A percentile compares a stretch with the other conserved stretches of the same genome.
Conservation (phyloP, 345 rosid genomes). For the Gossypium bickii region DNA sequence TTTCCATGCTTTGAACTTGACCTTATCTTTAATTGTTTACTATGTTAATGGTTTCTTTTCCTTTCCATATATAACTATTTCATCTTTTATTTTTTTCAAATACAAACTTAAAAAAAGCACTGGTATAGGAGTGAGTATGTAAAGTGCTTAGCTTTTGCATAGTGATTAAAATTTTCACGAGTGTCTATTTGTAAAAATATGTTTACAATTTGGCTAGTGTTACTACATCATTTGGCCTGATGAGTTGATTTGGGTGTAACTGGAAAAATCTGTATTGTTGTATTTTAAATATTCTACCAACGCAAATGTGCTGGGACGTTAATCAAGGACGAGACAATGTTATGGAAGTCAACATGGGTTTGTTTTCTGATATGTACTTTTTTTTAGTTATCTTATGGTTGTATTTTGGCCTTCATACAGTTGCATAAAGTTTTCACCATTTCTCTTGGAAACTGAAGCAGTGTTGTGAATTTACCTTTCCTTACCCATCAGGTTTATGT, state of each 20-base stretch:
- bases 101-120: neutral
- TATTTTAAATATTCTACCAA: neutral
- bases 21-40: neutral
- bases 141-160: neutral
- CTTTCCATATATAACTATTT: neutral
- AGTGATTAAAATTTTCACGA: neutral
- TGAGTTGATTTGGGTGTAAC: neutral
- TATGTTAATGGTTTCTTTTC: neutral
- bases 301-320: neutral
- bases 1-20: conserved; percentile 21
- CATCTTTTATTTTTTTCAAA: neutral
- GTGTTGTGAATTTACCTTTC: neutral
- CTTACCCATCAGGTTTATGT: conserved; percentile 45
- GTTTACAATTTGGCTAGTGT: neutral
- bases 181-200: neutral
- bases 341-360: neutral
- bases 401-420: neutral
- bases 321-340: neutral
- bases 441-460: neutral
- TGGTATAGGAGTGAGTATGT: neutral
- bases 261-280: neutral
- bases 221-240: neutral
- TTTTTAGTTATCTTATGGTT: neutral
- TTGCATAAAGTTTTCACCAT: neutral
- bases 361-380: neutral